Evolutionary conservation across 495 filamentous ascomycete genomes (phyloP).

Genomic region (Aspergillus nanangensis): DNA sequence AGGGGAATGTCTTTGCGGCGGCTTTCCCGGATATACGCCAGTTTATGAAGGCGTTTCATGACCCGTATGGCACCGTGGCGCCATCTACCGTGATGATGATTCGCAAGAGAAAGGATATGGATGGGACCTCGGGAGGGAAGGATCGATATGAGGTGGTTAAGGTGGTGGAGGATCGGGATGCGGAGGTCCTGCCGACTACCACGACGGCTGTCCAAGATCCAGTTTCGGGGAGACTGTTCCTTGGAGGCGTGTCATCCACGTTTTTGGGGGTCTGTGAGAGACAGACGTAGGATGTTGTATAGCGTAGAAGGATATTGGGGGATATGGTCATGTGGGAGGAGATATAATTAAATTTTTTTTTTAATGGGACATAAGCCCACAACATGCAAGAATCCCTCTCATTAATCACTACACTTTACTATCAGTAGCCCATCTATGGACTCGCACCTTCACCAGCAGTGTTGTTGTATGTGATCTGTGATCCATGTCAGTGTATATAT

Average conservation of each 20-base stretch:
- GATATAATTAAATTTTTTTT: too few species aligned
- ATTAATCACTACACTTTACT: too few species aligned
- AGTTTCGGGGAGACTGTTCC: background rate
- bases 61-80: background rate
- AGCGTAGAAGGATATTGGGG: too few species aligned
- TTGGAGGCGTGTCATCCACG: background rate
- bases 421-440: too few species aligned
- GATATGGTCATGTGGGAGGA: too few species aligned
- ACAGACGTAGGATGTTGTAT: too few species aligned
- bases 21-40: constrained; percentile 16
- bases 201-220: background rate
- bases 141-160: background rate
- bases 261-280: background rate
- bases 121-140: too few species aligned
- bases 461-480: too few species aligned
- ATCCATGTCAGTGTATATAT: too few species aligned
- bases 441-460: too few species aligned
- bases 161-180: constrained; percentile 1
- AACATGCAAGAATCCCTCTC: too few species aligned
- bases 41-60: background rate
- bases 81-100: constrained; percentile 1
- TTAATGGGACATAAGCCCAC: too few species aligned
- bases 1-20: constrained; percentile 32
- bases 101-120: background rate
- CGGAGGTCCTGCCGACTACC: background rate